Conservation (phyloP, 148 eudicot genomes). For the Gaultheria prostrata region DNA sequence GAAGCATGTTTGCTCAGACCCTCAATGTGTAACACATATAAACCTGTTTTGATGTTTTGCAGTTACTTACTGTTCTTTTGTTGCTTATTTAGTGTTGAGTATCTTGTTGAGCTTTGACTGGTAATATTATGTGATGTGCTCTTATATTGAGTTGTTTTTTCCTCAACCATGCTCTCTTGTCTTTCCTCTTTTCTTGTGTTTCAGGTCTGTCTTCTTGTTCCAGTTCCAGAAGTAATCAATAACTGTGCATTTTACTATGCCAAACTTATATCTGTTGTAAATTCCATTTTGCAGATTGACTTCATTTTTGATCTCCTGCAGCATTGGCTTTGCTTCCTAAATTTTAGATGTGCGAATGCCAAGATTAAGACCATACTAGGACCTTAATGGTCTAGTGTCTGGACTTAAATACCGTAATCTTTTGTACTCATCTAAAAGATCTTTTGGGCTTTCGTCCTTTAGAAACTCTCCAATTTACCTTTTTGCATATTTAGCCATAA, state of each 20-base stretch:
- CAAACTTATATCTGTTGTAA: not conserved
- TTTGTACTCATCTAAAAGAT: not conserved
- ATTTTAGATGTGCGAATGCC: not conserved
- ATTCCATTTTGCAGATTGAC: not conserved
- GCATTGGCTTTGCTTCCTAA: not conserved
- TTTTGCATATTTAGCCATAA: not conserved
- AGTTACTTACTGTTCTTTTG: not conserved
- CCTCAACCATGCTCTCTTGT: slow-evolving; percentile 1
- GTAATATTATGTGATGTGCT: not conserved
- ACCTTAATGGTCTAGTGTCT: not conserved
- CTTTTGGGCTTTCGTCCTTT: not conserved
- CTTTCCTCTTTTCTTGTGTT: not conserved
- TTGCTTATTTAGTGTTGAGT: not conserved
- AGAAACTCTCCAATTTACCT: not conserved
- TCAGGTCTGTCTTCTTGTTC: slow-evolving; percentile 3
- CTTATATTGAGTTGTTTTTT: not conserved
- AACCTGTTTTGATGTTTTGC: not conserved
- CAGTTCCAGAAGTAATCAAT: not conserved
- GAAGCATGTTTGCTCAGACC: not conserved
- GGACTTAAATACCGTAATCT: not conserved
- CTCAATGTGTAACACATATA: not conserved
- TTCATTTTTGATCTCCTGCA: not conserved
- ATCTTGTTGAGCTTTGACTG: slow-evolving; percentile 1
- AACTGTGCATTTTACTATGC: not conserved
- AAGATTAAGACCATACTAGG: not conserved